Percentiles rank a stretch among this genome's conserved stretches.
Conservation (phyloP, 768 basidiomycete genomes). For the Rhodotorula paludigena region DNA sequence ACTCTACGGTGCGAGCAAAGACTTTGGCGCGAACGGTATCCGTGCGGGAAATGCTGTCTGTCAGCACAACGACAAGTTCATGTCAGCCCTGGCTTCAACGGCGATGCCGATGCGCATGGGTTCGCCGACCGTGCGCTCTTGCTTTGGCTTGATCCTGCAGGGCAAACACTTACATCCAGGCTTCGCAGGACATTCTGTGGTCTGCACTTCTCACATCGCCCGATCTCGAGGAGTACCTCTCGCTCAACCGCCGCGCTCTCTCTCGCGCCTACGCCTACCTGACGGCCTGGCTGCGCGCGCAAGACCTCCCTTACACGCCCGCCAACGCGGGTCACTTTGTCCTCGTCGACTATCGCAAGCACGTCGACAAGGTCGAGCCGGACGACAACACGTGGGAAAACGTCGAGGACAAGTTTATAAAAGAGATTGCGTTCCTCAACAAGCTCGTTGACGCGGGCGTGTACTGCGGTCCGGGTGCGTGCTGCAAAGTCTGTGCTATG, state of each 20-base stretch:
- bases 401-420: background rate
- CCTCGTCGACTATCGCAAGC: conserved; percentile 15
- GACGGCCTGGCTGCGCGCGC: conserved; percentile 7
- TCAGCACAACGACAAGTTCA: conserved; percentile 17
- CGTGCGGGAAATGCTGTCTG: conserved; percentile 17
- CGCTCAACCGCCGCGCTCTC: conserved; percentile 6
- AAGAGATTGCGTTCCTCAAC: conserved; percentile 15
- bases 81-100: background rate
- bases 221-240: conserved; percentile 14
- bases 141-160: too few relatives aligned
- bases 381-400: too few relatives aligned
- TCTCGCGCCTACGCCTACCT: conserved; percentile 8
- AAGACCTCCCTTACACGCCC: conserved; percentile 14
- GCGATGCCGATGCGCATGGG: conserved; percentile 28
- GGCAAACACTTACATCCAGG: too few relatives aligned
- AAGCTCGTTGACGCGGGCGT: conserved; percentile 19
- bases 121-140: conserved; percentile 7
- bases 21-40: conserved; percentile 33
- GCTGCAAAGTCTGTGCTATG: background rate
- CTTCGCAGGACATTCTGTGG: conserved; percentile 21
- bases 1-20: conserved; percentile 18
- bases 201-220: conserved; percentile 21
- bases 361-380: background rate
- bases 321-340: conserved; percentile 27
- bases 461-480: conserved; percentile 18